Conservation (phyloP, 768 basidiomycete genomes). For the Guyanaporus albipodus region DNA sequence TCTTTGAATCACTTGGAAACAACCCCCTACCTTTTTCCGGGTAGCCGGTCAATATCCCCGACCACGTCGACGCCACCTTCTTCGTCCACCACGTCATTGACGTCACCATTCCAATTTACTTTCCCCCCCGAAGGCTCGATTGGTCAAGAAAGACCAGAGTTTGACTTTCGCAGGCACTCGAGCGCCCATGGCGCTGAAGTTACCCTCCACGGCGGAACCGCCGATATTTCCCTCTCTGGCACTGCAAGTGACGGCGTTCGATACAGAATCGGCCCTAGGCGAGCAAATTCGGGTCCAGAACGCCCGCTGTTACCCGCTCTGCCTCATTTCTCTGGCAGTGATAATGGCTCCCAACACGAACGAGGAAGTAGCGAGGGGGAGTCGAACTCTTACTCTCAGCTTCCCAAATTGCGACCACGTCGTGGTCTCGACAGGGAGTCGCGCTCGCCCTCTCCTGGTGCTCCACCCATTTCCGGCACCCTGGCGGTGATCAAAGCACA, state of each 20-base stretch:
- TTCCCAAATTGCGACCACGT: constrained; percentile 45
- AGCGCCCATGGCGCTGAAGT: constrained; percentile 54
- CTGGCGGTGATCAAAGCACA: constrained; percentile 90
- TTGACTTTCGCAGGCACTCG: constrained; percentile 61
- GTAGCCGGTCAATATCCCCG: constrained; percentile 71
- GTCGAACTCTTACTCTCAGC: constrained; percentile 37
- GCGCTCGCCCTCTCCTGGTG: constrained; percentile 44
- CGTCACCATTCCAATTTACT: constrained; percentile 63
- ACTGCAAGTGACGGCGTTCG: constrained; percentile 54
- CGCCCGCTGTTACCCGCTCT: constrained; percentile 45
- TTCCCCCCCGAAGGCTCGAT: constrained; percentile 51
- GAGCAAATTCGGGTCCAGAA: constrained; percentile 47
- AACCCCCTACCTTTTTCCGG: constrained; percentile 56
- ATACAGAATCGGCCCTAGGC: constrained; percentile 51
- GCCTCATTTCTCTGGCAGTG: constrained; percentile 48
- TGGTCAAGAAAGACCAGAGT: constrained; percentile 56
- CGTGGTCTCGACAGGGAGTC: constrained; percentile 45
- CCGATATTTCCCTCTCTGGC: constrained; percentile 59
- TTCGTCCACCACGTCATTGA: constrained; percentile 57
- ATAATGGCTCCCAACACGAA: constrained; percentile 49
- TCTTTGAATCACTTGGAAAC: constrained; percentile 48
- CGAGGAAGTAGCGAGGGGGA: constrained; percentile 57
- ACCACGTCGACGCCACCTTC: constrained; percentile 57
- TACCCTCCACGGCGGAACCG: constrained; percentile 68
- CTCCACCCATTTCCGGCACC: constrained; percentile 64